Evolutionary conservation across 345 rosid species (phyloP).

Genomic region (Salix caprea): DNA sequence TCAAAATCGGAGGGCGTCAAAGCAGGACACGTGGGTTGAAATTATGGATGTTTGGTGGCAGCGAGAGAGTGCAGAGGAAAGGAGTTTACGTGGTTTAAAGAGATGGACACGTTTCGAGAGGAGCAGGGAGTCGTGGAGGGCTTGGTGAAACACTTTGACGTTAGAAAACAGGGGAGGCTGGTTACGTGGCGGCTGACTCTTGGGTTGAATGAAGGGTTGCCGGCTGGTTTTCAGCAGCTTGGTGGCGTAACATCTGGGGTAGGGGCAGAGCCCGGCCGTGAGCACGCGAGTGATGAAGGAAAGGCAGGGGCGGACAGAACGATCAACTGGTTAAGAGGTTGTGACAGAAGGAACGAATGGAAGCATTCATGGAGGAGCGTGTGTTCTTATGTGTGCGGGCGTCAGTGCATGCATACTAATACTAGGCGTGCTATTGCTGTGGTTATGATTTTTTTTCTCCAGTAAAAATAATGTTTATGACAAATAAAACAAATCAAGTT

Average conservation of each 20-base stretch:
- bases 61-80: not conserved
- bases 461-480: no score
- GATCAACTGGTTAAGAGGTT: not conserved
- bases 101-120: not conserved
- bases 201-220: not conserved
- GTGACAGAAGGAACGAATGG: not conserved
- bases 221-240: not conserved
- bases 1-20: not conserved
- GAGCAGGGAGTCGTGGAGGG: not conserved
- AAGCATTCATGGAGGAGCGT: not conserved
- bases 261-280: not conserved
- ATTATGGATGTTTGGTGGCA: not conserved
- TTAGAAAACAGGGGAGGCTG: not conserved
- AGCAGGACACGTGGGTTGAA: not conserved
- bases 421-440: no score
- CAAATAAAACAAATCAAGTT: no score
- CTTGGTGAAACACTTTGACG: not conserved
- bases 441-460: no score
- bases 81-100: not conserved
- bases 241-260: not conserved
- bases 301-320: not conserved
- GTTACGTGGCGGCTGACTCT: not conserved
- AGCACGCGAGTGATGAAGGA: not conserved
- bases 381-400: not conserved
- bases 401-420: not conserved